Conservation (phyloP, 1,139 yeast species). For the Schizosaccharomyces versatilis region DNA sequence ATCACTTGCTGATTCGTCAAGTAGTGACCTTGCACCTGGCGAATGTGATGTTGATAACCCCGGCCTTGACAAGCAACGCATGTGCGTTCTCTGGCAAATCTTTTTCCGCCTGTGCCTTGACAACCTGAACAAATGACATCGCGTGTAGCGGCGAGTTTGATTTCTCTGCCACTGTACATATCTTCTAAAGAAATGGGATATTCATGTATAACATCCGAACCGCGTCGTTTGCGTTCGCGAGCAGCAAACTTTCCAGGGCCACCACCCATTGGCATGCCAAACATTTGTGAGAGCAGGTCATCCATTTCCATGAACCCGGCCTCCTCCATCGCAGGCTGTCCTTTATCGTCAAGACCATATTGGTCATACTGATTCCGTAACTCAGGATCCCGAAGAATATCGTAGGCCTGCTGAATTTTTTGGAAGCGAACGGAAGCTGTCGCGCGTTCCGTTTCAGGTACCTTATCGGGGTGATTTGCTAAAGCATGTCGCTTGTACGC, state of each 20-base stretch:
- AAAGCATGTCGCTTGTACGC: slow-evolving; percentile 44
- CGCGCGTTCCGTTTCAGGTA: slow-evolving; percentile 14
- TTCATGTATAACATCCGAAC: slow-evolving; percentile 36
- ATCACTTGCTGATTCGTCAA: slow-evolving; percentile 39
- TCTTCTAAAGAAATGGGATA: slow-evolving; percentile 53
- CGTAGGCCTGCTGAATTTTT: slow-evolving; percentile 57
- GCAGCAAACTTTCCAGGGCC: background rate
- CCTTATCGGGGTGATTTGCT: slow-evolving; percentile 10
- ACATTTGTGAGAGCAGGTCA: slow-evolving; percentile 13
- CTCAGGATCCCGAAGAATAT: slow-evolving; percentile 54
- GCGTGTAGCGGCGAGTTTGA: slow-evolving; percentile 54
- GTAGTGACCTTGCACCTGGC: slow-evolving; percentile 57
- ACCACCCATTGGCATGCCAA: slow-evolving; percentile 12
- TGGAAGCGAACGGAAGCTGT: slow-evolving; percentile 15
- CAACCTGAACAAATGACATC: slow-evolving; percentile 38
- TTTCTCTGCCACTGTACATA: slow-evolving; percentile 56
- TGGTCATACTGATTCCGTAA: slow-evolving; percentile 61
- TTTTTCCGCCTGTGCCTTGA: slow-evolving; percentile 22
- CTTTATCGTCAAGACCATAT: slow-evolving; percentile 51
- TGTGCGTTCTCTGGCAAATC: slow-evolving; percentile 30
- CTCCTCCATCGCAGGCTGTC: slow-evolving; percentile 11
- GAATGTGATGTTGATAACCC: slow-evolving; percentile 31
- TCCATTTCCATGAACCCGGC: slow-evolving; percentile 13
- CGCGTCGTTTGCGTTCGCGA: background rate
- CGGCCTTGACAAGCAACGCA: slow-evolving; percentile 57